These are phyloP conservation scores for Fusarium sulawesiense DNA, from an alignment of 2,329 filamentous ascomycete genomes.

Conservation along the genomic window DNA sequence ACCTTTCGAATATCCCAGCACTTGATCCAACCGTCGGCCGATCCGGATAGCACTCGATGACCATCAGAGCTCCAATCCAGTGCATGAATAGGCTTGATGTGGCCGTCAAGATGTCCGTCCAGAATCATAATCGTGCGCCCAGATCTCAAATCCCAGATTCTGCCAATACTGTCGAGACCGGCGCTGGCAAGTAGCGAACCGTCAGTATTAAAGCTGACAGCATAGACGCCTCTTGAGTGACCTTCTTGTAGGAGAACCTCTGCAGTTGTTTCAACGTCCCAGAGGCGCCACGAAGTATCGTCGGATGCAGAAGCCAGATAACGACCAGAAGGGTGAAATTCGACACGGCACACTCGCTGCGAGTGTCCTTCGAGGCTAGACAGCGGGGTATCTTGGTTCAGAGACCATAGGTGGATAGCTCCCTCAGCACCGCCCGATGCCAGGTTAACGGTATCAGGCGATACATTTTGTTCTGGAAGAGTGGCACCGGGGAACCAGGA, in stretches of 20 bases:
- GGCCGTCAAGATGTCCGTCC: slow-evolving; percentile 82
- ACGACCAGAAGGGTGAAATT: slow-evolving; percentile 91
- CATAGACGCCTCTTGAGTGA: slow-evolving; percentile 92
- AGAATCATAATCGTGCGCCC: slow-evolving; percentile 96
- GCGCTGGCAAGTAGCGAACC: slow-evolving; percentile 90
- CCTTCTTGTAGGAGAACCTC: slow-evolving; percentile 93
- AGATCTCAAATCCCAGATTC: slow-evolving; percentile 94
- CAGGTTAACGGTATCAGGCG: slow-evolving; percentile 80
- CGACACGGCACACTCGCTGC: slow-evolving; percentile 88
- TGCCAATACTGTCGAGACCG: slow-evolving; percentile 93
- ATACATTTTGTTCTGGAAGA: slow-evolving; percentile 75
- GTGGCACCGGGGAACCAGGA: slow-evolving; percentile 91
- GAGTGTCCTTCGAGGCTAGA: slow-evolving; percentile 85
- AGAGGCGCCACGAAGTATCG: slow-evolving; percentile 96
- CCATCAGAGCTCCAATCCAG: slow-evolving; percentile 94
- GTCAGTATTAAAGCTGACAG: slow-evolving; percentile 89
- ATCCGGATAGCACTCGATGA: slow-evolving; percentile 91
- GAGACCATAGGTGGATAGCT: slow-evolving; percentile 88
- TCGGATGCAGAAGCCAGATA: slow-evolving; percentile 94
- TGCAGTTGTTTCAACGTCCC: slow-evolving; percentile 88
- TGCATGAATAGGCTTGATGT: slow-evolving; percentile 91
- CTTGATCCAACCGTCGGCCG: slow-evolving; percentile 94
- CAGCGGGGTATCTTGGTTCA: slow-evolving; percentile 86
- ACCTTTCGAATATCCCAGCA: slow-evolving; percentile 98
- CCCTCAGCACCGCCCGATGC: slow-evolving; percentile 92